phyloP scores from a whole-genome alignment of 495 filamentous ascomycete species.

The Penicillium flavigenum region DNA sequence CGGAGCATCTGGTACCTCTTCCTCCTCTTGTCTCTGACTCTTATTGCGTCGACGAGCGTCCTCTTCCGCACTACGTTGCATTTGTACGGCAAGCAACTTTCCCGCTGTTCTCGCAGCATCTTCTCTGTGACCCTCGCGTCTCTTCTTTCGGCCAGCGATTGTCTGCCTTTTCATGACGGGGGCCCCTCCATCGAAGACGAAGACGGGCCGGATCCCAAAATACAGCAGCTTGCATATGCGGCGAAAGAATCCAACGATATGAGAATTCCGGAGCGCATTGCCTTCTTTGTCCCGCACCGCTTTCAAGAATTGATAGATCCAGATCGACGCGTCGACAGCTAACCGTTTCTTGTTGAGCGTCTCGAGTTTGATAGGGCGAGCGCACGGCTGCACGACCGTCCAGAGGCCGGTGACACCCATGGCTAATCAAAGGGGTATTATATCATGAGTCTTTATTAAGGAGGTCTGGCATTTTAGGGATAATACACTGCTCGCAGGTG shows the following conservation, averaged over 20 bases:
- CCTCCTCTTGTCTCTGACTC: slow-evolving; percentile 56
- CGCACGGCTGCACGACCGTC: slow-evolving; percentile 90
- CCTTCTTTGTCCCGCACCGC: slow-evolving; percentile 98
- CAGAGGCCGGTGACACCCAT: slow-evolving; percentile 99
- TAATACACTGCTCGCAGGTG: neutral
- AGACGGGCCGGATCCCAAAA: slow-evolving; percentile 94
- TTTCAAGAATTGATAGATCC: slow-evolving; percentile 99
- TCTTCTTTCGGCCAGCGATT: slow-evolving; percentile 70
- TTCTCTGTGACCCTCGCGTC: slow-evolving; percentile 84
- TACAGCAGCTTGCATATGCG: slow-evolving; percentile 96
- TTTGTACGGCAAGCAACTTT: slow-evolving; percentile 85
- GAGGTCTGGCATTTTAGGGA: neutral
- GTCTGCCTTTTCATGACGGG: slow-evolving; percentile 90
- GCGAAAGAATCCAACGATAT: slow-evolving; percentile 96
- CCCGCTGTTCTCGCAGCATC: slow-evolving; percentile 91
- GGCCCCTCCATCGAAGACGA: slow-evolving; percentile 96
- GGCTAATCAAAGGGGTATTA: slow-evolving; percentile 18
- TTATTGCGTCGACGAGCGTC: slow-evolving; percentile 57
- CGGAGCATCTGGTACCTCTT: slow-evolving; percentile 67
- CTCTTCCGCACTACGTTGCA: slow-evolving; percentile 84
- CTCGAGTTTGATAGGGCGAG: slow-evolving; percentile 81
- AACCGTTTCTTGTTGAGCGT: slow-evolving; percentile 93
- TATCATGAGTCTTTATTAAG: neutral
- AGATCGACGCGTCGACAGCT: slow-evolving; percentile 96
- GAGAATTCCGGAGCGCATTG: slow-evolving; percentile 90